Evolutionary conservation across 129 eudicot species (phyloP), one percentile per base, ranked within the genome.

Genomic region (Pseudognaphalium luteoalbum): DNA sequence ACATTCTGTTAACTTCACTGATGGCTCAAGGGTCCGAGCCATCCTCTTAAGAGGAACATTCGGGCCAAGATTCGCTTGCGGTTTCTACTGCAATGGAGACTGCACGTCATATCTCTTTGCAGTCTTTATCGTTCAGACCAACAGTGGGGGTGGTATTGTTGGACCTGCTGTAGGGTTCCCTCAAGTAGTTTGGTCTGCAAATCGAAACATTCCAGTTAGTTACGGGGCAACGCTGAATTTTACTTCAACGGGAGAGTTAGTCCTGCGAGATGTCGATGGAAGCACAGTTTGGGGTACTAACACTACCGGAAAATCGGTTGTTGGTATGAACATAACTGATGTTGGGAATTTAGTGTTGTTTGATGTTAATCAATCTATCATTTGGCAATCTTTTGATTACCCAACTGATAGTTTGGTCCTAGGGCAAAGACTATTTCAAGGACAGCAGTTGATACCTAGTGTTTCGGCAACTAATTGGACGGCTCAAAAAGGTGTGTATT

Each of bases 381-480:
- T 61, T 21, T 75, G 81, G 84, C 84, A 81, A 62, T 81, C 81
- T 4, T 75, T 68, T 61, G 81, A 68, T 63, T 6, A 81, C 84
- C 84, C 80, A 7, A 74, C 80, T 0, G 81, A 81, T 37, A 56
- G 50, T 41, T 75, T 78, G 80, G 30, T 81, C 25, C 81, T 51
- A 3, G 70, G 69, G 32, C 81, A 81, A 63, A 68, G 41, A 21
- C 25, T 74, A 16, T 11, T 35, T 30, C 11, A 28, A 44, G 77
- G 73, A 10, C 37, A 54, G 20, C 62, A 70, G 62, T 60, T 80
- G 1, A 17, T 28, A 20, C n/a, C 79, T 15, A 52, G 74, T 34
- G 66, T 51, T 72, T 80, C 67, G 12, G 30, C 72, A 19, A 70
- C 78, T 28, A 73, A 65, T 65, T 52, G 76, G 66, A 39, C 74